Evolutionary conservation across 768 basidiomycete species (phyloP), one percentile per base, ranked within the genome.

Genomic region (Serpula lacrymans): DNA sequence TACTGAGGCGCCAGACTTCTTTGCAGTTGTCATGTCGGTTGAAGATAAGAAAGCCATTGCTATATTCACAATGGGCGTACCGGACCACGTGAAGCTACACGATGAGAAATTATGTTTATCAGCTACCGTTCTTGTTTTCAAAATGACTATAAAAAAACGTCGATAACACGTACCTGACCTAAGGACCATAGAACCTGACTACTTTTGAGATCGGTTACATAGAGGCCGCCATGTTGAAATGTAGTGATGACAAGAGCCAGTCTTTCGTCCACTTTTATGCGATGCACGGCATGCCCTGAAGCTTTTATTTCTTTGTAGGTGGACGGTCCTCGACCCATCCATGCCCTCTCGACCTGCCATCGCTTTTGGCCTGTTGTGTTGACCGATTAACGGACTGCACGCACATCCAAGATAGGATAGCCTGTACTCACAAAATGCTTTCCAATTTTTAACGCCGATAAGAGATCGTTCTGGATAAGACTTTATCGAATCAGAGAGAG

Each of bases 1-100:
- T 49, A 5, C 67, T 51, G 20, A 52, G 70, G 21, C 82, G 67
- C 88, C 88, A 91, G 11, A 88, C 77, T 55, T 91, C 88, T 47
- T 82, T 82, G 46, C 62, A 52, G 7, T 71, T 69, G 21, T 68
- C 71, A 16, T 55, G 32, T 22, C 82, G 74, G 51, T 88, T 82
- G 54, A 88, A 85, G 34, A 89, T 63, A 34, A 88, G 63, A 52
- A 75, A 88, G 7, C 88, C 88, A 21, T 72, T 62, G 11, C 68
- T 78, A 47, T 88, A 91, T 58, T 90, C 88, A 48, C 77, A 74
- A 51, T 89, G 87, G 0, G 86, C 85, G 34, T 68, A 73, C 11
- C 21, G 36, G 23, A 42, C 41, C 39, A 25, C 39, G 37, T 50
- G 42, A 36, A 16, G 41, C 50, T 54, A 17, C 37, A 42, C 8